Base-by-base conservation (phyloP, 192 early-diverging fungal species). In the Backusella psychrophila region DNA sequence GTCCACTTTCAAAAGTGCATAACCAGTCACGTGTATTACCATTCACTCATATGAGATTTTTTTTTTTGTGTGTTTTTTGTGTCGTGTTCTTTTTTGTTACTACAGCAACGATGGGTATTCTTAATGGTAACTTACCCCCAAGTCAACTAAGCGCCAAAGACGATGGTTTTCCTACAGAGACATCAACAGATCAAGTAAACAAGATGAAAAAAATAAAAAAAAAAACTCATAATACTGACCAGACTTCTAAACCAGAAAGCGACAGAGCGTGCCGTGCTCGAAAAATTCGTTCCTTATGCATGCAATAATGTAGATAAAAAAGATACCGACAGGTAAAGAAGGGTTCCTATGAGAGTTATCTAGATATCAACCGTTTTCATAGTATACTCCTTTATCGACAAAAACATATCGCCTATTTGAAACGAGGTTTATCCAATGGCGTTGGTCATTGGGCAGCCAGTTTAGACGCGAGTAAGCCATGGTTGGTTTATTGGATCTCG, bases 401-500 rank as follows among this genome's bases (percentile, higher is more conserved):
- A 26, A 73, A 59, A 35, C 95, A 96, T 81, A 80, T 87, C 46
- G 69, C 79, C 35, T 95, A 89, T 77, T 69, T 95, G 1, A 44
- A 34, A 11, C 76, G 80, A 23, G 85, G 85, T 12, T 63, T 63
- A 63, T 73, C 94, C 7, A 70, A 82, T 12, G 78, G 86, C 5
- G 80, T 95, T 34, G 83, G 86, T 8, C 72, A 82, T 29, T 85
- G 83, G 65, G 91, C 89, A 70, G 84, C 89, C 6, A 86, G 82
- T 0, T 86, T 96, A 33, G 97, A 99, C 81, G 92, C 97, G 14
- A 91, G 89, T 71, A 91, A 91, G 75, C 95, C 96, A 29, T 99
- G 97, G 97, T 81, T 99, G 31, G 84, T 91, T 8, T 96, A 94
- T 73, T 99, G 97, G 97, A 91, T 92, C 31, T 74, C 96, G 46